phyloP scores from a whole-genome alignment of 805 yeast genomes.

The Cyberlindnera americana region DNA sequence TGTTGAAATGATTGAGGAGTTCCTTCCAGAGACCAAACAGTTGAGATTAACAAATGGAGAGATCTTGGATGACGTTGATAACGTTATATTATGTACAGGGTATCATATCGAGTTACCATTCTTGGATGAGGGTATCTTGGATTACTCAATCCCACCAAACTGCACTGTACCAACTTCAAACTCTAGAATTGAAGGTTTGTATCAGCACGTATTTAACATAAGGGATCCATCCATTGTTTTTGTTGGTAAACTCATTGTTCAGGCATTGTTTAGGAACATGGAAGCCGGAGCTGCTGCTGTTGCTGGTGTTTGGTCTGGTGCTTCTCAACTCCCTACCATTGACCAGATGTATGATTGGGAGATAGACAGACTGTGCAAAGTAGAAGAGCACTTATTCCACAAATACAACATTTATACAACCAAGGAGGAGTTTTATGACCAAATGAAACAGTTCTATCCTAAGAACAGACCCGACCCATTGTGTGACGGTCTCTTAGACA shows the following conservation, averaged over 20 bases:
- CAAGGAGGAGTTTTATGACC: slow-evolving; percentile 30
- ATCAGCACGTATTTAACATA: slow-evolving; percentile 43
- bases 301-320: slow-evolving; percentile 53
- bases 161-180: slow-evolving; percentile 20
- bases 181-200: slow-evolving; percentile 38
- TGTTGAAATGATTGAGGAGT: slow-evolving; percentile 29
- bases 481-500: slow-evolving; percentile 19
- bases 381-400: slow-evolving; percentile 30
- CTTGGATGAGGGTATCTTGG: slow-evolving; percentile 25
- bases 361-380: slow-evolving; percentile 23
- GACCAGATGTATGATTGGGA: slow-evolving; percentile 40
- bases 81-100: slow-evolving; percentile 41
- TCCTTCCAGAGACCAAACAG: slow-evolving; percentile 28
- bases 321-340: slow-evolving; percentile 35
- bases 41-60: slow-evolving; percentile 34
- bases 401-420: slow-evolving; percentile 31
- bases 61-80: slow-evolving; percentile 33
- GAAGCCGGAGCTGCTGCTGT: slow-evolving; percentile 53
- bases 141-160: slow-evolving; percentile 26
- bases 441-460: slow-evolving; percentile 28
- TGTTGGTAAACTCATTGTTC: slow-evolving; percentile 38
- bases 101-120: slow-evolving; percentile 42
- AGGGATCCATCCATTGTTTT: slow-evolving; percentile 45
- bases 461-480: slow-evolving; percentile 34
- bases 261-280: slow-evolving; percentile 45